Conservation (phyloP, 768 basidiomycete genomes). For the Omphalotus guepiniiformis region DNA sequence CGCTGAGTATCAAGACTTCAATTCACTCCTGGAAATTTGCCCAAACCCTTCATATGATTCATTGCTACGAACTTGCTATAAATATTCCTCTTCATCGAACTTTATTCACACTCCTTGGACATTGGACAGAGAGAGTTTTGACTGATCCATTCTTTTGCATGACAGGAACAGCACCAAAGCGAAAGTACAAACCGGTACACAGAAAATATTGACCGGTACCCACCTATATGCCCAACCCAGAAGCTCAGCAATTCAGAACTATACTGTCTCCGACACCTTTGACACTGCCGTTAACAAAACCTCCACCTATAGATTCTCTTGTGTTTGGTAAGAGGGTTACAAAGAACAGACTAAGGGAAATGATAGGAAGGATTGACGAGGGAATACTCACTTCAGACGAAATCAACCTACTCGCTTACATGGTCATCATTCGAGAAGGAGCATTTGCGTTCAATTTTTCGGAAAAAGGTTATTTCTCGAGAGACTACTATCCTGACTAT, state of each 20-base stretch:
- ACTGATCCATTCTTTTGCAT: no score
- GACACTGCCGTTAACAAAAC: slow-evolving; percentile 9
- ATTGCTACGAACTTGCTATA: no score
- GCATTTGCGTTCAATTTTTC: slow-evolving; percentile 20
- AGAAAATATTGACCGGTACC: slow-evolving; percentile 22
- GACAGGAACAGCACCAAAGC: no score
- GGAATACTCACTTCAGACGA: slow-evolving; percentile 10
- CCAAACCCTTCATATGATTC: no score
- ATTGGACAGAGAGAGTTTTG: no score
- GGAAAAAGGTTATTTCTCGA: slow-evolving; percentile 27
- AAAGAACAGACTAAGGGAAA: slow-evolving; percentile 5
- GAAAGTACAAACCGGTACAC: slow-evolving; percentile 24
- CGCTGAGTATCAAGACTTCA: no score
- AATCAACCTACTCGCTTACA: slow-evolving; percentile 11
- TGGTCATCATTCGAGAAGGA: slow-evolving; percentile 9
- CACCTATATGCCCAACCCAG: slow-evolving; percentile 21
- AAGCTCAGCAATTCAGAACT: slow-evolving; percentile 10
- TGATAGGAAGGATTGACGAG: slow-evolving; percentile 13
- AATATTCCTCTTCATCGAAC: no score
- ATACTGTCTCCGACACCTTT: slow-evolving; percentile 8
- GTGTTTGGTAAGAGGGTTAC: slow-evolving; percentile 9
- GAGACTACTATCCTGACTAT: slow-evolving; percentile 27
- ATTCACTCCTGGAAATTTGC: no score
- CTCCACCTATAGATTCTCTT: slow-evolving; percentile 8
- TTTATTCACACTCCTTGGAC: no score